Percentiles rank a stretch among this genome's conserved stretches.
Conservation (phyloP, 1,139 yeast species). For the Diutina rugosa region DNA sequence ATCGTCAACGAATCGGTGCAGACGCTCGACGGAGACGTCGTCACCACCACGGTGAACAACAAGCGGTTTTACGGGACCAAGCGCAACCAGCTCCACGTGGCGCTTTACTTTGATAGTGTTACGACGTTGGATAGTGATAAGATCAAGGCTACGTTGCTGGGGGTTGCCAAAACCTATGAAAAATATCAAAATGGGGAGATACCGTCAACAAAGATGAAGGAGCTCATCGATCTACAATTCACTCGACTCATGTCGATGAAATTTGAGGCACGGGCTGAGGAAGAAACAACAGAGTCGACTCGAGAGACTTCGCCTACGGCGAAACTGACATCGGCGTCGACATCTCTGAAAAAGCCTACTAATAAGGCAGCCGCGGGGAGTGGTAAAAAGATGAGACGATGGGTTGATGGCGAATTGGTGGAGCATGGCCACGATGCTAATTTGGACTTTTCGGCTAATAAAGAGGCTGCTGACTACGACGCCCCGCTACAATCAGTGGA, state of each 20-base stretch:
- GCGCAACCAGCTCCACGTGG: conserved; percentile 19
- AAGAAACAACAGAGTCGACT: background rate
- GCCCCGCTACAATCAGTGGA: conserved; percentile 11
- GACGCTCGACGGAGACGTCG: conserved; percentile 22
- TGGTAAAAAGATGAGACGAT: conserved; percentile 32
- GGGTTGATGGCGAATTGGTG: conserved; percentile 29
- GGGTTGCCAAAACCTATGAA: conserved; percentile 21
- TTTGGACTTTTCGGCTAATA: background rate
- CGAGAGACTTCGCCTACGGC: background rate
- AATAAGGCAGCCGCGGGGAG: background rate
- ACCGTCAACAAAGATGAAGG: conserved; percentile 14
- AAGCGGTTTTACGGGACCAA: conserved; percentile 24
- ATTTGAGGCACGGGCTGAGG: background rate
- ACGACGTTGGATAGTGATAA: conserved; percentile 29
- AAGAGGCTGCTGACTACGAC: conserved; percentile 16
- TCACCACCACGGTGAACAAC: conserved; percentile 14
- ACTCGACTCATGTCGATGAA: conserved; percentile 14
- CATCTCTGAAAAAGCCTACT: background rate
- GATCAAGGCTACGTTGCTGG: conserved; percentile 20
- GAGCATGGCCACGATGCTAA: conserved; percentile 5
- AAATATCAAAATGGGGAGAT: conserved; percentile 15
- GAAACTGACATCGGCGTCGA: background rate
- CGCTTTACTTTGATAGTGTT: conserved; percentile 28
- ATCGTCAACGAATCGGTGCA: conserved; percentile 25
- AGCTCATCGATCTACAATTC: conserved; percentile 28